Percentiles rank a stretch among this genome's conserved stretches.
Evolutionary conservation across 1,284 basidiomycete species (phyloP).

Genomic region (Puccinia triticina): DNA sequence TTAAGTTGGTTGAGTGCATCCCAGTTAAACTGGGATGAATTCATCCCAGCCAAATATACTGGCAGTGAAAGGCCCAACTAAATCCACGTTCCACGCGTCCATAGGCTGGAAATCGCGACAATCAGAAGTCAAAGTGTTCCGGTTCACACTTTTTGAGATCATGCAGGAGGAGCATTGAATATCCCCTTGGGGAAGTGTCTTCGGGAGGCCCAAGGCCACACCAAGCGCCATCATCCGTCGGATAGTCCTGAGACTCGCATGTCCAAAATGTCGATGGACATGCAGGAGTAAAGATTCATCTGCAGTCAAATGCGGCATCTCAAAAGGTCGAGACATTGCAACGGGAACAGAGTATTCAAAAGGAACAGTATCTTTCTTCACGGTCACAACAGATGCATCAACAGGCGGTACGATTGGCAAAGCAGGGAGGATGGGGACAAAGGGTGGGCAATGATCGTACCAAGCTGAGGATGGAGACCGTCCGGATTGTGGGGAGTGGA

Average conservation of each 20-base stretch:
- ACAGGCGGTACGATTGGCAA: no score
- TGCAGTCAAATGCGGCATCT: neutral
- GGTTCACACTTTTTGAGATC: neutral
- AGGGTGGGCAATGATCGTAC: no score
- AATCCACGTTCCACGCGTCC: neutral
- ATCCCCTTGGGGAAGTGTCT: neutral
- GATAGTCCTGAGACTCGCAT: neutral
- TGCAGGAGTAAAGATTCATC: neutral
- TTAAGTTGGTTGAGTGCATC: no score
- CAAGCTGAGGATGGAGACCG: no score
- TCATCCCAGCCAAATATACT: no score
- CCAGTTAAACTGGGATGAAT: no score
- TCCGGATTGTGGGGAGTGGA: no score
- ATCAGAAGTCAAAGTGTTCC: neutral
- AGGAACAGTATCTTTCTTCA: no score
- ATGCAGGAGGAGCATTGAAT: neutral
- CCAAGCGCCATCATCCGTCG: neutral
- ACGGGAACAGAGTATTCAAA: no score
- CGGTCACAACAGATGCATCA: neutral
- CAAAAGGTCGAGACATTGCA: neutral
- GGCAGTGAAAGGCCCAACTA: conserved; percentile 17
- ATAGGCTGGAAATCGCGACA: neutral
- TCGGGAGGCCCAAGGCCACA: neutral
- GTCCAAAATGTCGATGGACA: neutral
- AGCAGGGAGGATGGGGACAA: no score